Conservation (phyloP, 202 grass and related monocot species). For the Panicum virgatum region DNA sequence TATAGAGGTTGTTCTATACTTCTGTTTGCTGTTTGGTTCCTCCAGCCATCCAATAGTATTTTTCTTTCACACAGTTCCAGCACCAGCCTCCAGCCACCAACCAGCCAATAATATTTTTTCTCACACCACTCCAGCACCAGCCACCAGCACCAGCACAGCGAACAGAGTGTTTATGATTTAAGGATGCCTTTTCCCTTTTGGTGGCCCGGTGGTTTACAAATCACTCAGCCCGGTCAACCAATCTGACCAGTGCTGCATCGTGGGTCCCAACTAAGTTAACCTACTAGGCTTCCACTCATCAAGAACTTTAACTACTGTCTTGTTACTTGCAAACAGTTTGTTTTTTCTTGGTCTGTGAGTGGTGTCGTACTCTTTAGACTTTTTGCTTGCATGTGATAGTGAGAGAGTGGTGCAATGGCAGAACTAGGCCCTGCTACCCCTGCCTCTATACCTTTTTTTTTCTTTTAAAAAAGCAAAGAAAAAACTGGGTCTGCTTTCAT, state of each 20-base stretch:
- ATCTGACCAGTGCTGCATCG: constrained; percentile 28
- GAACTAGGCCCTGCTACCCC: background rate
- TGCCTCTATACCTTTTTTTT: background rate
- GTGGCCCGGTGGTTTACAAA: background rate
- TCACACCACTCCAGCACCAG: too few species aligned
- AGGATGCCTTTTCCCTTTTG: background rate
- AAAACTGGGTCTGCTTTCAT: background rate
- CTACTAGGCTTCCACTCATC: constrained; percentile 24
- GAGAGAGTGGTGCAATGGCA: constrained; percentile 15
- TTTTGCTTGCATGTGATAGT: constrained; percentile 36
- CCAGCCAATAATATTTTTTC: too few species aligned
- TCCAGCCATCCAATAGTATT: too few species aligned
- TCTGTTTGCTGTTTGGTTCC: too few species aligned
- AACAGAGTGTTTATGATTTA: background rate
- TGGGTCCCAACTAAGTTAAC: constrained; percentile 29
- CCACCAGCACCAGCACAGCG: too few species aligned
- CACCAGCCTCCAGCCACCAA: too few species aligned
- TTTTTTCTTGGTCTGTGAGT: constrained; percentile 15
- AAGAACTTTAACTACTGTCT: constrained; percentile 35
- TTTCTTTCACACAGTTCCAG: too few species aligned
- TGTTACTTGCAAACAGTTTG: constrained; percentile 18
- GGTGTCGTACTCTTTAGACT: constrained; percentile 34
- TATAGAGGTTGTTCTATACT: background rate
- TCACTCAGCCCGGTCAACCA: constrained; percentile 33
- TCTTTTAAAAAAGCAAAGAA: background rate